Evolutionary conservation across 1,284 basidiomycete species (phyloP).

Genomic region (Takashimella tepidaria): DNA sequence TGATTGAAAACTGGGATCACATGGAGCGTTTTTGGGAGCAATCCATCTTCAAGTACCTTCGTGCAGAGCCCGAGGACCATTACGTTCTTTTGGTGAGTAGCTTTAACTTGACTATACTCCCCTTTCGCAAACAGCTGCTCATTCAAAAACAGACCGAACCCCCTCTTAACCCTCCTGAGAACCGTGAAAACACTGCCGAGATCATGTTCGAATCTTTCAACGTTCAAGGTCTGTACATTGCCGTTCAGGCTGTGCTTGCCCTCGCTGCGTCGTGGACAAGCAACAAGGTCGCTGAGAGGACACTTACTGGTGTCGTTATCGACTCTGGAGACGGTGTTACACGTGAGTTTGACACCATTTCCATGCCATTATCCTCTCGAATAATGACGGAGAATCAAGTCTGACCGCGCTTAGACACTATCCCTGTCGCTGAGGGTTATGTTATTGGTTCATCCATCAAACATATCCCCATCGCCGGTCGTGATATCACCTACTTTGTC

Average conservation of each 20-base stretch:
- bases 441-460: constrained; percentile 99
- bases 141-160: constrained; percentile 74
- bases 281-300: constrained; percentile 84
- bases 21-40: constrained; percentile 99
- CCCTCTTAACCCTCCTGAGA: constrained; percentile 96
- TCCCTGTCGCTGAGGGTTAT: constrained; percentile 83
- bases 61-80: constrained; percentile 98
- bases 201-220: constrained; percentile 99
- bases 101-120: background rate
- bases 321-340: constrained; percentile 99
- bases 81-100: constrained; percentile 86
- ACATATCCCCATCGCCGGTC: constrained; percentile 96
- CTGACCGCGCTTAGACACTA: background rate
- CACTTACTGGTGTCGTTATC: constrained; percentile 94
- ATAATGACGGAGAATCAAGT: no score
- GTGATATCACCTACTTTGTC: constrained; percentile 96
- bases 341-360: constrained; percentile 53
- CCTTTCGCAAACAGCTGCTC: background rate
- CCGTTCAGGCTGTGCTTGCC: constrained; percentile 97
- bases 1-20: constrained; percentile 99
- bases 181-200: constrained; percentile 97
- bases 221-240: constrained; percentile 86
- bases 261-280: constrained; percentile 97
- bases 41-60: constrained; percentile 98
- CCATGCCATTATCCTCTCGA: no score